Evolutionary conservation across 2,329 filamentous ascomycete species (phyloP).

Genomic region (Xylogone sp.): DNA sequence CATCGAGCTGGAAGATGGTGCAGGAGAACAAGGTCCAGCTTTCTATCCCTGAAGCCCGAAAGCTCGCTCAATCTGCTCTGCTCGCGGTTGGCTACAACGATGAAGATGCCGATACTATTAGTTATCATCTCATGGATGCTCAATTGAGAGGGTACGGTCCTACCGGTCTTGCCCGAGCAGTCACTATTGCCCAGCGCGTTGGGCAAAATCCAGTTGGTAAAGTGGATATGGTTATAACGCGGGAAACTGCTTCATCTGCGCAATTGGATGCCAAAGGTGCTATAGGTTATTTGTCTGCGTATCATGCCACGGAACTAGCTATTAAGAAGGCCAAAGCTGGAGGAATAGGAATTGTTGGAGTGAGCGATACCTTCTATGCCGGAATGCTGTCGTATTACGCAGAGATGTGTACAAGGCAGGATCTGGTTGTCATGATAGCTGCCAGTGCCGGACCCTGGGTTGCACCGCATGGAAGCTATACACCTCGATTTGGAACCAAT

Average conservation of each 20-base stretch:
- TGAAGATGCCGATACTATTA: background rate
- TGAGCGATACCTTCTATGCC: background rate
- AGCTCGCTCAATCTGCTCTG: background rate
- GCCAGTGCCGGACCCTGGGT: background rate
- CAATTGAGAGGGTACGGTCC: background rate
- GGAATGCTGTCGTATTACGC: background rate
- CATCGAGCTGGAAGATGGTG: background rate
- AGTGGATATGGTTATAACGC: background rate
- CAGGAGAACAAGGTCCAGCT: background rate
- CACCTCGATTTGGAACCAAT: background rate
- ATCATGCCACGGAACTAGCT: background rate
- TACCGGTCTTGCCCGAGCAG: background rate
- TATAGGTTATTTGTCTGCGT: background rate
- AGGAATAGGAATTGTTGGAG: background rate
- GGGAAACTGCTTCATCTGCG: background rate
- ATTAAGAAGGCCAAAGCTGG: background rate
- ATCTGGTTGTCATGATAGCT: background rate
- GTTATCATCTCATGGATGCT: background rate
- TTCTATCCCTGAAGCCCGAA: background rate
- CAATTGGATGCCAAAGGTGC: background rate
- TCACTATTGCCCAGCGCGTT: background rate
- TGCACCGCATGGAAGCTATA: background rate
- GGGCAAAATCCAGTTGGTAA: background rate
- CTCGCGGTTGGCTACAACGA: background rate
- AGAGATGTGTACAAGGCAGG: background rate